Evolutionary conservation across 2,329 filamentous ascomycete genomes (phyloP).

Genomic region (Colletotrichum neosansevieriae): DNA sequence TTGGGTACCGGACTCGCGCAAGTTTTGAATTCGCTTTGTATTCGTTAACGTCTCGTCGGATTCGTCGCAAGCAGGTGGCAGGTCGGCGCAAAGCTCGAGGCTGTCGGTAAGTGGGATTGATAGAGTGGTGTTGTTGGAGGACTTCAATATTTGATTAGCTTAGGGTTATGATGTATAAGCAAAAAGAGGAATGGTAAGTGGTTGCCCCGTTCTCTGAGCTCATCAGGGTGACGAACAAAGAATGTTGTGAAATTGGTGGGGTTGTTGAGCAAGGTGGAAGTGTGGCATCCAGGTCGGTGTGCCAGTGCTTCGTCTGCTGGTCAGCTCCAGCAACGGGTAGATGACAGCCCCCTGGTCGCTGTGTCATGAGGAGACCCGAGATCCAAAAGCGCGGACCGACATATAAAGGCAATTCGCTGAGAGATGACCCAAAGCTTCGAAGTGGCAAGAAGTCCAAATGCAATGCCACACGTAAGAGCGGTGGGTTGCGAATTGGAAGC

Average conservation of each 20-base stretch:
- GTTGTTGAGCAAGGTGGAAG: slow-evolving; percentile 26
- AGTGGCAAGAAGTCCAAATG: slow-evolving; percentile 18
- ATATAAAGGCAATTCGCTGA: background rate
- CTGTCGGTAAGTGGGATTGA: slow-evolving; percentile 66
- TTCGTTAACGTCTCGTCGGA: background rate
- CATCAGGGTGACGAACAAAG: slow-evolving; percentile 34
- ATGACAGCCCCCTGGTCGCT: slow-evolving; percentile 9
- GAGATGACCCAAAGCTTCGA: slow-evolving; percentile 7
- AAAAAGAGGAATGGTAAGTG: slow-evolving; percentile 20
- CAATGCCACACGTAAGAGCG: slow-evolving; percentile 2
- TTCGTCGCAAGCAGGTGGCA: slow-evolving; percentile 55
- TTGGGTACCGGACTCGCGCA: background rate
- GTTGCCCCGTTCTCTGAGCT: slow-evolving; percentile 30
- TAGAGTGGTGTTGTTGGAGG: background rate
- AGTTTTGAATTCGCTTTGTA: slow-evolving; percentile 6
- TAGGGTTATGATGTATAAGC: slow-evolving; percentile 67
- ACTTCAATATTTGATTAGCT: slow-evolving; percentile 71
- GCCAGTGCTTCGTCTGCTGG: slow-evolving; percentile 14
- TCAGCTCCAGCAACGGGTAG: slow-evolving; percentile 19
- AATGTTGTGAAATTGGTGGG: slow-evolving; percentile 39
- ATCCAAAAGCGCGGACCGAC: slow-evolving; percentile 12
- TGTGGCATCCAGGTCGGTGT: background rate
- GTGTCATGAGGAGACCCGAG: background rate
- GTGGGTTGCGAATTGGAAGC: background rate
- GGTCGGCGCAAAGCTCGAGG: slow-evolving; percentile 78